Conservation (phyloP, 495 filamentous ascomycete species). For the Elaphomyces granulatus region DNA sequence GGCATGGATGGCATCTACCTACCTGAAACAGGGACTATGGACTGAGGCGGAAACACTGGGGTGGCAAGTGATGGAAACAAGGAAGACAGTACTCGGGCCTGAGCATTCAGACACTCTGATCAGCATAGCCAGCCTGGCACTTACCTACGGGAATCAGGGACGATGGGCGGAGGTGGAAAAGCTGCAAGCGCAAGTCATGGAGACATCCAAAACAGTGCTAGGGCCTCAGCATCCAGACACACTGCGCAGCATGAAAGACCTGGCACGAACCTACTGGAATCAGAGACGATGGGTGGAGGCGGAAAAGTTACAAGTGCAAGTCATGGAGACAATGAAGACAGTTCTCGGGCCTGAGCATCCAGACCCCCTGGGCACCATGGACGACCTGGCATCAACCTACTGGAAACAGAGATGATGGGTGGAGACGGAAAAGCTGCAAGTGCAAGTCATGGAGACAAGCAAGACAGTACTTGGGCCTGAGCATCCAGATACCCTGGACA, state of each 20-base stretch:
- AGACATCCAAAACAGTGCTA: constrained; percentile 7
- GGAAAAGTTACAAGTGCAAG: constrained; percentile 14
- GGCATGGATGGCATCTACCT: constrained; percentile 16
- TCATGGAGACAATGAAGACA: constrained; percentile 9
- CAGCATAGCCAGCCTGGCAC: constrained; percentile 24
- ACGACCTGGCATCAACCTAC: constrained; percentile 13
- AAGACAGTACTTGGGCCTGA: constrained; percentile 1
- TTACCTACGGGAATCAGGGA: constrained; percentile 8
- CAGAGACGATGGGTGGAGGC: constrained; percentile 25
- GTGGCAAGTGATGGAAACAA: constrained; percentile 14
- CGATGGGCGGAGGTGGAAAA: constrained; percentile 18
- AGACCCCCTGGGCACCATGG: constrained; percentile 18
- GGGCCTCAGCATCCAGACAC: constrained; percentile 7
- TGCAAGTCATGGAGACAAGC: constrained; percentile 1
- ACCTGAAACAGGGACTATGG: constrained; percentile 19
- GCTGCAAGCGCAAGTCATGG: constrained; percentile 14
- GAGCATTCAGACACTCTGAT: constrained; percentile 26
- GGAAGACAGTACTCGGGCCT: constrained; percentile 16
- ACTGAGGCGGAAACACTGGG: constrained; percentile 24
- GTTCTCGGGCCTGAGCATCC: constrained; percentile 7
- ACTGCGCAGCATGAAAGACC: constrained; percentile 17
- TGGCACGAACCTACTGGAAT: constrained; percentile 12
- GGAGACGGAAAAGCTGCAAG: constrained; percentile 3
- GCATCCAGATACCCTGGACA: constrained; percentile 8
- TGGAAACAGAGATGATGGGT: neutral